Conservation (phyloP, 1,284 basidiomycete genomes). For the Ustilago esculenta region DNA sequence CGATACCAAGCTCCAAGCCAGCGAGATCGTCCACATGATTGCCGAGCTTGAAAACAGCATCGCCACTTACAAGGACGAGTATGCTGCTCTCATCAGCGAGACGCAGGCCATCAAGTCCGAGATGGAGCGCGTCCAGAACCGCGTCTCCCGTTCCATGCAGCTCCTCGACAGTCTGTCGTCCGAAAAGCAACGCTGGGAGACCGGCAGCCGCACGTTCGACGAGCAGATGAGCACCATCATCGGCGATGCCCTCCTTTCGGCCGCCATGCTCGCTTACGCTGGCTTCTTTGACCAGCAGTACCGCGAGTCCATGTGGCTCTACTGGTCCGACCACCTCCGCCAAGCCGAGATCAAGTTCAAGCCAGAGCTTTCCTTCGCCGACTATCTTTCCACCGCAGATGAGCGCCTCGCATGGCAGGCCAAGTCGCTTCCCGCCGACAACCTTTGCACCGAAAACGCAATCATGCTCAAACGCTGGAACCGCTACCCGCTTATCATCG, state of each 20-base stretch:
- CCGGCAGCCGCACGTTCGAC: conserved; percentile 94
- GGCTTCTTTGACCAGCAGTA: conserved; percentile 99
- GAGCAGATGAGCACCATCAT: conserved; percentile 98
- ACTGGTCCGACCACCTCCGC: conserved; percentile 87
- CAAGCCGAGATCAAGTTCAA: conserved; percentile 95
- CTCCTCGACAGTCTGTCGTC: conserved; percentile 93
- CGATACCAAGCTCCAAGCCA: conserved; percentile 89
- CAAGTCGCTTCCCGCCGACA: conserved; percentile 91
- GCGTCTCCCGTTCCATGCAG: conserved; percentile 96
- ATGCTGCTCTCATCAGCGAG: conserved; percentile 94
- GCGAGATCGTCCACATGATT: conserved; percentile 89
- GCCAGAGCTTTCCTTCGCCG: conserved; percentile 87
- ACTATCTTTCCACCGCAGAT: conserved; percentile 96
- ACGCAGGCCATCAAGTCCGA: conserved; percentile 96
- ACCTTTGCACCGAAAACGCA: conserved; percentile 95
- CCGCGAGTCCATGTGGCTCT: conserved; percentile 95
- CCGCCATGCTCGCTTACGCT: conserved; percentile 95
- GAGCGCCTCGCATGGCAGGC: conserved; percentile 96
- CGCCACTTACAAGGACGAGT: conserved; percentile 94
- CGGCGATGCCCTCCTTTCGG: conserved; percentile 93
- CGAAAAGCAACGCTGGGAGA: conserved; percentile 93
- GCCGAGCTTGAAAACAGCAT: conserved; percentile 92
- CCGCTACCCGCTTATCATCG: conserved; percentile 96
- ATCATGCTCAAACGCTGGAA: conserved; percentile 96
- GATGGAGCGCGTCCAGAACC: conserved; percentile 97